Conservation (phyloP, 129 eudicot species). For the Scalesia atractyloides region DNA sequence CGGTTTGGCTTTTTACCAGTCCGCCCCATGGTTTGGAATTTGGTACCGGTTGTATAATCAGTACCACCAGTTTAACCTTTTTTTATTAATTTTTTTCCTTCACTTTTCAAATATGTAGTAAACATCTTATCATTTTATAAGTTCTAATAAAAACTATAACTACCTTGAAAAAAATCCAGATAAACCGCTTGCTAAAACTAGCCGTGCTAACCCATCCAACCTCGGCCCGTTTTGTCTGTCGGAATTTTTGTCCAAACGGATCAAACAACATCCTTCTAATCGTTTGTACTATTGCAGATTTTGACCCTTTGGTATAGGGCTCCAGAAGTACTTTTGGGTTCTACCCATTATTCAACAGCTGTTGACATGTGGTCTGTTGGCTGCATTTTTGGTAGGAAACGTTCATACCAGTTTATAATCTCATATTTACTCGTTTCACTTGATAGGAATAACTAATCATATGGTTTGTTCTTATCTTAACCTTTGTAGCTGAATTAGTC, state of each 20-base stretch:
- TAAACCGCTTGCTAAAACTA: too few relatives aligned
- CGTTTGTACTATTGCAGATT: constrained; percentile 47
- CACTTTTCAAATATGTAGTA: neutral
- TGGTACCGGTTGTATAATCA: neutral
- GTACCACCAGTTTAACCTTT: too few relatives aligned
- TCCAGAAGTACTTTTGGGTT: constrained; percentile 95
- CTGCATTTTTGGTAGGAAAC: constrained; percentile 77
- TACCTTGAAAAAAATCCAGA: neutral
- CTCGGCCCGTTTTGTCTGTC: neutral
- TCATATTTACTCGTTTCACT: neutral
- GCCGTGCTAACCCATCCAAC: too few relatives aligned
- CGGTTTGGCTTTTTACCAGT: neutral
- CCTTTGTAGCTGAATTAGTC: constrained; percentile 64
- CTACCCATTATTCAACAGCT: constrained; percentile 91
- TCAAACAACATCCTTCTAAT: neutral
- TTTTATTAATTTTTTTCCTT: too few relatives aligned
- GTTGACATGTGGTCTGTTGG: constrained; percentile 99
- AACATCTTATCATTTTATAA: too few relatives aligned
- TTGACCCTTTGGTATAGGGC: constrained; percentile 97
- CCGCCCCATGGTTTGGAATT: neutral
- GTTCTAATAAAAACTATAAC: neutral
- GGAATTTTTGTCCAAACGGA: neutral
- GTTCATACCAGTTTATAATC: neutral
- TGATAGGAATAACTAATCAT: neutral
- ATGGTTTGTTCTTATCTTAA: constrained; percentile 4